Conservation (phyloP, 805 yeast genomes). For the Lachancea thermotolerans region DNA sequence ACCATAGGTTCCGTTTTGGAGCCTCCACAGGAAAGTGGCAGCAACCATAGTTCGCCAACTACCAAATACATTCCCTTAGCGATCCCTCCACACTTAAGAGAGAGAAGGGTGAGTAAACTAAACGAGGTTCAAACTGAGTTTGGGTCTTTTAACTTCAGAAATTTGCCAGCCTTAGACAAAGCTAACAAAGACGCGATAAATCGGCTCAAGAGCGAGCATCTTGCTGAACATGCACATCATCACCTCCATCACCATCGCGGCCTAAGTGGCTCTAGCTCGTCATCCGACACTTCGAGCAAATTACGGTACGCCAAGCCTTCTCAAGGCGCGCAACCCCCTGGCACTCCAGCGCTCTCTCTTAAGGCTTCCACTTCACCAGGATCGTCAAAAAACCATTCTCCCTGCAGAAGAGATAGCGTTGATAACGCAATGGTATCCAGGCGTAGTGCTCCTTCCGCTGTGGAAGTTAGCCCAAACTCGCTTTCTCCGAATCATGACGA, state of each 20-base stretch:
- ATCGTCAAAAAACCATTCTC: slow-evolving; percentile 13
- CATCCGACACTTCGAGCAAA: slow-evolving; percentile 26
- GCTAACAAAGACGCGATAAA: slow-evolving; percentile 92
- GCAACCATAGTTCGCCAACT: slow-evolving; percentile 31
- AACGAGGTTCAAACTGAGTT: slow-evolving; percentile 70
- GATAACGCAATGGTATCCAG: slow-evolving; percentile 17
- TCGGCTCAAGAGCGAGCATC: slow-evolving; percentile 75
- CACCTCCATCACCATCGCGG: slow-evolving; percentile 26
- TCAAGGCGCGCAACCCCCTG: slow-evolving; percentile 15
- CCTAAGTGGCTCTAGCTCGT: slow-evolving; percentile 33
- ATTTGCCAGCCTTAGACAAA: slow-evolving; percentile 81
- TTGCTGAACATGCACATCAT: slow-evolving; percentile 29
- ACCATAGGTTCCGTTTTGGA: slow-evolving; percentile 27
- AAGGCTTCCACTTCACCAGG: slow-evolving; percentile 23
- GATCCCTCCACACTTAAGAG: slow-evolving; percentile 53
- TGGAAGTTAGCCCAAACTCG: slow-evolving; percentile 1
- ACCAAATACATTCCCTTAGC: slow-evolving; percentile 39
- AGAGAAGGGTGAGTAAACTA: slow-evolving; percentile 64
- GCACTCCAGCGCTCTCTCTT: slow-evolving; percentile 12
- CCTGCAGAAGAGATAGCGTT: slow-evolving; percentile 20
- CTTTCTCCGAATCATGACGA: background rate
- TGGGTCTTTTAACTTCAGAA: slow-evolving; percentile 89
- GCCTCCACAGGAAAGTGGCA: slow-evolving; percentile 24
- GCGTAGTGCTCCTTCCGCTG: slow-evolving; percentile 4
- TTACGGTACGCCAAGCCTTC: slow-evolving; percentile 14